Conservation (phyloP, 345 rosid genomes). For the Brassica carinata region DNA sequence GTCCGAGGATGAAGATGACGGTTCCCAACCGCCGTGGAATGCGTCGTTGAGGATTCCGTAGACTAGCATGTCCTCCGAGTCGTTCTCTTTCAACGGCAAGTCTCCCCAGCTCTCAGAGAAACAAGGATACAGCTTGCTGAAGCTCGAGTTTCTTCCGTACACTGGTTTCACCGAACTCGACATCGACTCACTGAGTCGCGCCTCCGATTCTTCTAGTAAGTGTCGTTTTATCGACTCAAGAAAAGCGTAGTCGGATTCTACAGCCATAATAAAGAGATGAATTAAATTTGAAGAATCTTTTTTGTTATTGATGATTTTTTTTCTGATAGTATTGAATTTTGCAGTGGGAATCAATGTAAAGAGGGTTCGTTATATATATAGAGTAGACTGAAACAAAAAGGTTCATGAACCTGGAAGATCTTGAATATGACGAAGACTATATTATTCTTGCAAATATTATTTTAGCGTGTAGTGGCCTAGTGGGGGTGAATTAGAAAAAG, state of each 20-base stretch:
- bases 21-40: neutral
- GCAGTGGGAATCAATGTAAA: constrained; percentile 17
- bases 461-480: constrained; percentile 14
- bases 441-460: neutral
- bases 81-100: neutral
- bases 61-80: neutral
- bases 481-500: constrained; percentile 8
- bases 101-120: neutral
- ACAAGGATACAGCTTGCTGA: constrained; percentile 46
- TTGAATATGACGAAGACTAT: neutral
- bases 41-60: neutral
- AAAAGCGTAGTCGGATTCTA: constrained; percentile 51
- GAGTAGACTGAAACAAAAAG: constrained; percentile 5
- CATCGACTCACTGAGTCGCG: constrained; percentile 15
- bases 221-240: constrained; percentile 56
- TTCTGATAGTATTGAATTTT: constrained; percentile 10
- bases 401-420: constrained; percentile 41
- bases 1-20: neutral
- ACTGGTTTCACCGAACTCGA: constrained; percentile 26
- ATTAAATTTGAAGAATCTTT: neutral
- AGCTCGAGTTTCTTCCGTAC: constrained; percentile 66
- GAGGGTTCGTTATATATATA: constrained; percentile 5
- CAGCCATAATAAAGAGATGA: neutral
- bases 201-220: constrained; percentile 52
- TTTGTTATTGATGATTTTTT: neutral